Percentiles rank a stretch among this genome's conserved stretches.
These are phyloP conservation scores for Blumeria hordei DNA, from an alignment of 2,329 filamentous ascomycete species.

Conservation along the genomic window DNA sequence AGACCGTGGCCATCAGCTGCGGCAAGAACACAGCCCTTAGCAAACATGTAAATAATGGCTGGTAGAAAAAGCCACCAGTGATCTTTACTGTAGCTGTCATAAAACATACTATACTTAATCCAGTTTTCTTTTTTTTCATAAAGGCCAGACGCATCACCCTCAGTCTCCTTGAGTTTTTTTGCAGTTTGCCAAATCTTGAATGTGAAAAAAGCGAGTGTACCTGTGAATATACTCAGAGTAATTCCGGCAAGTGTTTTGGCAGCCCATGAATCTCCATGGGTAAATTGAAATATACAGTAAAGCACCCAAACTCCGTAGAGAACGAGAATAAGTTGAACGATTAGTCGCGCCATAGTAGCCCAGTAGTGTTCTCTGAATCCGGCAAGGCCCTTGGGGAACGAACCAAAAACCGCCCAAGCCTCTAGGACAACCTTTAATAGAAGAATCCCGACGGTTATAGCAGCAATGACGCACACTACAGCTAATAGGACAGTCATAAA, in stretches of 20 bases:
- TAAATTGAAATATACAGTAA: slow-evolving; percentile 93
- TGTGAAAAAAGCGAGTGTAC: slow-evolving; percentile 56
- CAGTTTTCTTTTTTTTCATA: slow-evolving; percentile 80
- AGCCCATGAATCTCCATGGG: slow-evolving; percentile 78
- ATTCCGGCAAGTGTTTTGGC: slow-evolving; percentile 64
- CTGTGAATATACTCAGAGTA: slow-evolving; percentile 61
- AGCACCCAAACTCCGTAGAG: slow-evolving; percentile 89
- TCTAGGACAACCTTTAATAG: slow-evolving; percentile 83
- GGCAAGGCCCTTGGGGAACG: slow-evolving; percentile 53
- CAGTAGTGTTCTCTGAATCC: slow-evolving; percentile 93
- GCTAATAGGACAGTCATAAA: slow-evolving; percentile 90
- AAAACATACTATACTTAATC: slow-evolving; percentile 93
- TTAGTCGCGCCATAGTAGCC: slow-evolving; percentile 69
- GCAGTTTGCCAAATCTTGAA: slow-evolving; percentile 64
- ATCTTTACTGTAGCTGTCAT: slow-evolving; percentile 79
- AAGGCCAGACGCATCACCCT: slow-evolving; percentile 49
- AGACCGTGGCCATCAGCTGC: slow-evolving; percentile 68
- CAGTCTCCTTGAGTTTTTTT: slow-evolving; percentile 42
- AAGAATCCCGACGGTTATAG: slow-evolving; percentile 65
- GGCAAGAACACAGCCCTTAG: slow-evolving; percentile 67
- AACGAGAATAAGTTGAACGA: slow-evolving; percentile 73
- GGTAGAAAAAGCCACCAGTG: slow-evolving; percentile 98
- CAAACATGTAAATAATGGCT: slow-evolving; percentile 70
- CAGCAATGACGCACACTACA: slow-evolving; percentile 66
- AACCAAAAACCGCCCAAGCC: slow-evolving; percentile 71